Evolutionary conservation across 1,139 yeast genomes (phyloP), one percentile per base, ranked within the genome.

Genomic region (Hemisphaericaspora xylofermentans): DNA sequence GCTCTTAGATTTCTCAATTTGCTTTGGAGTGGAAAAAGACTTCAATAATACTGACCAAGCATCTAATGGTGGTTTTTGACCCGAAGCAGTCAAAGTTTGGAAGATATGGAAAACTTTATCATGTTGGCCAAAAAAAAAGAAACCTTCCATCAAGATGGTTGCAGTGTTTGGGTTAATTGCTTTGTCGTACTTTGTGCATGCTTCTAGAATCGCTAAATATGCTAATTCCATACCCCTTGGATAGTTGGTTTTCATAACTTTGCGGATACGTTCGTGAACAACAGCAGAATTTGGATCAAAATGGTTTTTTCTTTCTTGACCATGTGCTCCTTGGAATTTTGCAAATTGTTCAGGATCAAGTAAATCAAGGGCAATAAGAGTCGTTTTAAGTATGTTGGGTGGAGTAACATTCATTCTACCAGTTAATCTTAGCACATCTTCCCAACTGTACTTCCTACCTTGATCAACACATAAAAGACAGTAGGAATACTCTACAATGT

Each of bases 21-120:
- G 47, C 6, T 50, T 39, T 2, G 73, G 67, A 43, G 61, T 63
- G 6, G 73, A 70, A 58, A 71, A 55, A 2, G 74, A 60, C 42
- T 63, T 58, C 36, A 72, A 51, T 3, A 67, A 62, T 33, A 64
- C 48, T 32, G 65, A 68, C 77, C 77, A 72, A 1, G 72, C 51
- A 1, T 51, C 44, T 10, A 56, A 48, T 9, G 61, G 49, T 1
- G 72, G 72, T 17, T 50, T 53, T 24, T 57, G 47, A 2, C 69
- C 68, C 19, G 51, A 51, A n/a, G 47, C 39, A 18, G 66, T 42
- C 54, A 72, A 54, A 29, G 54, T 57, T 41, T 66, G 65, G 55
- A 71, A 70, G 12, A 70, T 53, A 25, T 49, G 53, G 46, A 68
- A 64, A 4, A 68, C 72, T 15, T 58, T 56, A 18, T 63, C 63